Base-by-base conservation (phyloP, 2,329 filamentous ascomycete species). In the Fusarium gaditjirri region DNA sequence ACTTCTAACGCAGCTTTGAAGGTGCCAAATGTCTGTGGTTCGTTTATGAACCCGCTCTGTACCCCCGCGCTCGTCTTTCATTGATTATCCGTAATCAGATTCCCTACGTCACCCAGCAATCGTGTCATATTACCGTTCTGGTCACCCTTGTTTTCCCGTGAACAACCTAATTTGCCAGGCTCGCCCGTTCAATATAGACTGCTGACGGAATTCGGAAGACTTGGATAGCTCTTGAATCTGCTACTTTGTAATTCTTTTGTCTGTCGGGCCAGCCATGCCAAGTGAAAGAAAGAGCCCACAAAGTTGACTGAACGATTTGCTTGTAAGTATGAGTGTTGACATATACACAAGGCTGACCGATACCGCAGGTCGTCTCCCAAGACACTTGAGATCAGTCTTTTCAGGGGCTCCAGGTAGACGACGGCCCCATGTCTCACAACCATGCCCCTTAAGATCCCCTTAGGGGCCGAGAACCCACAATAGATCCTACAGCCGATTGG, bases 341-440 rank as follows among this genome's bases (percentile, higher is more conserved):
- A 55, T 57, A 70, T 39, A 43, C 50, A 43, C 70, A 73, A 72
- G 60, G 70, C 65, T 73, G 70, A 67, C 43, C 33, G 57, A 55
- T 61, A 68, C 41, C 27, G 38, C 44, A 54, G 55, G 29, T 57
- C 43, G 21, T 42, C 43, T 71, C 50, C 70, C 67, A 70, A 73
- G 70, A 71, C 66, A 73, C 44, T 55, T 55, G 21, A 65, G 50
- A 44, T 71, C 58, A 56, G 42, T 72, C 17, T 36, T 44, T 63
- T 52, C 64, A 68, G 57, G 68, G 70, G 50, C 62, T 66, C 55
- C 49, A 47, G 50, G 56, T 56, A 63, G 33, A 72, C 36, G 59
- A 25, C 72, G 42, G 59, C 71, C 75, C 75, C 75, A 76, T 77
- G 75, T 76, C 75, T 75, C 74, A 76, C 53, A 74, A 68, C 56